These are phyloP conservation scores for Cystoderma amianthinum DNA, from an alignment of 768 basidiomycete genomes.

Conservation along the genomic window DNA sequence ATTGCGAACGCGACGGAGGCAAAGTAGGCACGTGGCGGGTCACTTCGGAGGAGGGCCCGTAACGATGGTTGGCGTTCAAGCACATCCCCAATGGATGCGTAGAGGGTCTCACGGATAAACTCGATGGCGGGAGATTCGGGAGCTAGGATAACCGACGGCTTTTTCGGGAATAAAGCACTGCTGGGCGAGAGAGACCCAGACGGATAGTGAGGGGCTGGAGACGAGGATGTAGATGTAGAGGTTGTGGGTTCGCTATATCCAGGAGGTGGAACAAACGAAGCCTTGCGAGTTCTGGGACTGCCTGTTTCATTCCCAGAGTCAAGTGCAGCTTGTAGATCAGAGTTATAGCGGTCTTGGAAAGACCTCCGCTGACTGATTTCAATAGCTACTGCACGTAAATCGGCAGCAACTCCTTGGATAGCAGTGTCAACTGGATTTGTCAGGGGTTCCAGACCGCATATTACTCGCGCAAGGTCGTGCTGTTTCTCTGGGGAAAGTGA, in stretches of 20 bases:
- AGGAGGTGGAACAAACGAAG: constrained; percentile 69
- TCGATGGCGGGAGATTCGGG: constrained; percentile 59
- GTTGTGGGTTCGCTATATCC: constrained; percentile 40
- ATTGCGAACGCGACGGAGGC: constrained; percentile 68
- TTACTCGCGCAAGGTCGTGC: constrained; percentile 77
- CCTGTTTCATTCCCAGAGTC: constrained; percentile 44
- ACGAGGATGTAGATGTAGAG: neutral
- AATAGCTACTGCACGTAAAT: constrained; percentile 79
- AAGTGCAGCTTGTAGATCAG: constrained; percentile 73
- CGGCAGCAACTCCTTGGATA: constrained; percentile 63
- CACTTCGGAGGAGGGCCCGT: constrained; percentile 45
- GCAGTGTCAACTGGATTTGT: constrained; percentile 28
- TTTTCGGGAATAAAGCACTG: constrained; percentile 9
- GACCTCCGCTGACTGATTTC: constrained; percentile 81
- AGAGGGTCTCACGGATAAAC: constrained; percentile 82
- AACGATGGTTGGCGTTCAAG: constrained; percentile 51
- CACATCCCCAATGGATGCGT: constrained; percentile 70
- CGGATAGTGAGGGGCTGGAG: constrained; percentile 7
- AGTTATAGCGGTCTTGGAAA: constrained; percentile 74
- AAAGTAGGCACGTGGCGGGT: constrained; percentile 75
- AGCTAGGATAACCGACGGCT: constrained; percentile 30
- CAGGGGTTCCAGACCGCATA: constrained; percentile 57
- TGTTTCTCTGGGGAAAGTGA: constrained; percentile 53
- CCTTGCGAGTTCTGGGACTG: constrained; percentile 31
- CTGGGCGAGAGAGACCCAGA: constrained; percentile 8